Conservation (phyloP, 192 early-diverging fungal species). For the Backusella mclennaniae region DNA sequence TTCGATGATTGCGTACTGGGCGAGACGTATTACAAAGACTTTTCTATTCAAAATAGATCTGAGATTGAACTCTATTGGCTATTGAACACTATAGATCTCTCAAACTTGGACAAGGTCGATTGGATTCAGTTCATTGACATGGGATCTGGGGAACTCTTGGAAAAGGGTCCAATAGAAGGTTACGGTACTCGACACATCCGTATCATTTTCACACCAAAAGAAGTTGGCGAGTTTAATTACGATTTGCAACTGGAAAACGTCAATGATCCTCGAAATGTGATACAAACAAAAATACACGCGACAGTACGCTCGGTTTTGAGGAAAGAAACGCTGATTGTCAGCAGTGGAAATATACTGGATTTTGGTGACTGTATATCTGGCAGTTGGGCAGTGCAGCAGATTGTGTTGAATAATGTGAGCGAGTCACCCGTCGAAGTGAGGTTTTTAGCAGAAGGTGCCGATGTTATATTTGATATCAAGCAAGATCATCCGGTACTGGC, state of each 20-base stretch:
- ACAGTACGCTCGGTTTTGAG: constrained; percentile 68
- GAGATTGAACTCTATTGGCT: constrained; percentile 92
- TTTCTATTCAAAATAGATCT: constrained; percentile 86
- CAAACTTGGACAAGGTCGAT: constrained; percentile 49
- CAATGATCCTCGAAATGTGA: constrained; percentile 82
- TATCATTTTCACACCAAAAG: constrained; percentile 82
- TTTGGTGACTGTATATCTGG: constrained; percentile 95
- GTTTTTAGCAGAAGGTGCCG: constrained; percentile 61
- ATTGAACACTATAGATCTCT: constrained; percentile 69
- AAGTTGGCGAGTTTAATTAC: constrained; percentile 89
- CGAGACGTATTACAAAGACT: constrained; percentile 85
- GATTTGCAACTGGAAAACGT: constrained; percentile 88
- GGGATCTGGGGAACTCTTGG: constrained; percentile 54
- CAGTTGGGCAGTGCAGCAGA: constrained; percentile 75
- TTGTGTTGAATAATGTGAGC: constrained; percentile 81
- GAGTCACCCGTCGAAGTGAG: constrained; percentile 73
- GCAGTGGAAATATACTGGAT: constrained; percentile 74
- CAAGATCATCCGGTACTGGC: constrained; percentile 20
- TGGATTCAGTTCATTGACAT: constrained; percentile 78
- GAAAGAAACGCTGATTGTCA: constrained; percentile 72
- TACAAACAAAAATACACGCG: constrained; percentile 79
- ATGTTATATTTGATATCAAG: constrained; percentile 57
- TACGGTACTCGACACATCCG: constrained; percentile 71
- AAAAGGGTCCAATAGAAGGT: constrained; percentile 59
- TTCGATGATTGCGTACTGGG: constrained; percentile 95